phyloP scores from a whole-genome alignment of 192 early-diverging fungal genomes.

The Umbelopsis sp. region DNA sequence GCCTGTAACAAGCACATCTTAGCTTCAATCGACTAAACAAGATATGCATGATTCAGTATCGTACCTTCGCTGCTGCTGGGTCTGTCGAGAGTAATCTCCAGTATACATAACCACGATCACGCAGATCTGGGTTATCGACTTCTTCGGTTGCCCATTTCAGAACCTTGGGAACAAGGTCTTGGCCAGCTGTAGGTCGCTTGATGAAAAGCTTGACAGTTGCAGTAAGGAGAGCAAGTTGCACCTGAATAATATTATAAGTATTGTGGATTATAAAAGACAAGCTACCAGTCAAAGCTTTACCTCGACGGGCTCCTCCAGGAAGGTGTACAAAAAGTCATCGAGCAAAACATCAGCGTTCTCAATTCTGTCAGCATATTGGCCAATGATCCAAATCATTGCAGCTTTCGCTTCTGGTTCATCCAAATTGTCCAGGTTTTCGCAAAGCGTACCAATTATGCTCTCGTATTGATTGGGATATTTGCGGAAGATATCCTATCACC shows the following conservation, averaged over 20 bases:
- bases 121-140: conserved; percentile 94
- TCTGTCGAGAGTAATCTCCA: conserved; percentile 96
- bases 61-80: conserved; percentile 82
- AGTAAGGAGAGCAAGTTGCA: conserved; percentile 92
- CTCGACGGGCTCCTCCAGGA: conserved; percentile 87
- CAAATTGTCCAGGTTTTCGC: conserved; percentile 93
- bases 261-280: not conserved
- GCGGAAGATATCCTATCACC: conserved; percentile 86
- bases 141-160: conserved; percentile 95
- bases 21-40: no score
- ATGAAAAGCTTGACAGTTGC: conserved; percentile 97
- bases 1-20: conserved; percentile 48
- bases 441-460: conserved; percentile 86
- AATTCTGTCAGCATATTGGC: conserved; percentile 97
- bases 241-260: conserved; percentile 32
- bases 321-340: conserved; percentile 84
- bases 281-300: conserved; percentile 7
- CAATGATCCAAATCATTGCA: conserved; percentile 99
- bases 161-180: conserved; percentile 92
- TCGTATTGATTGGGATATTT: conserved; percentile 99
- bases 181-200: conserved; percentile 87
- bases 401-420: conserved; percentile 98
- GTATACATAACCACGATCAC: conserved; percentile 98
- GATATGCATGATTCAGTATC: not conserved
- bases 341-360: conserved; percentile 94